Evolutionary conservation across 495 filamentous ascomycete genomes (phyloP).

Genomic region (Penicillium daleae): DNA sequence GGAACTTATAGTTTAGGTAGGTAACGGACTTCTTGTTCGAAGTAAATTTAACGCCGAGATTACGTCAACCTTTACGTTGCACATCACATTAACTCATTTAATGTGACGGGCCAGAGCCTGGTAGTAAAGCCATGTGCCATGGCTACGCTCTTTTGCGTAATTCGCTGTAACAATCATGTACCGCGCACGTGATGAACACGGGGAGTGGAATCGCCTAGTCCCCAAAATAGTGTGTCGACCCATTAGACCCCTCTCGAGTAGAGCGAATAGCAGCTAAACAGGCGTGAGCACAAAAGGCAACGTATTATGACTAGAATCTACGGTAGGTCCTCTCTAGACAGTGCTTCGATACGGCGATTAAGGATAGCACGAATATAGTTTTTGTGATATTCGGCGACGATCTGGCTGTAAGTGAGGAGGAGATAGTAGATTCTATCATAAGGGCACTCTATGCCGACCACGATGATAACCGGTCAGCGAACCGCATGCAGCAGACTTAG

Average conservation of each 20-base stretch:
- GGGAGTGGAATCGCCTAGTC: constrained; percentile 10
- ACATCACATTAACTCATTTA: too few species aligned
- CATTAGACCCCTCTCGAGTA: neutral
- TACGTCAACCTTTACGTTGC: too few species aligned
- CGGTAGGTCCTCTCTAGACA: neutral
- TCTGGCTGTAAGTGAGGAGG: constrained; percentile 2
- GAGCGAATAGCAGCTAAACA: neutral
- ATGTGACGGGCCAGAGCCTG: too few species aligned
- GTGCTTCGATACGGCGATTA: neutral
- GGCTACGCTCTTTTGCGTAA: too few species aligned
- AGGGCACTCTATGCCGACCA: neutral
- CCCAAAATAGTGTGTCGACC: constrained; percentile 3
- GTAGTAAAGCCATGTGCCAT: too few species aligned
- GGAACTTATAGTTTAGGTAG: too few species aligned
- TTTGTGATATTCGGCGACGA: constrained; percentile 4
- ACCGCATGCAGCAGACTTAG: neutral
- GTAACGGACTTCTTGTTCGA: too few species aligned
- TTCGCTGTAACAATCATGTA: too few species aligned
- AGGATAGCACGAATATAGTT: neutral
- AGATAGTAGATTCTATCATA: constrained; percentile 1
- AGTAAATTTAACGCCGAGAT: too few species aligned
- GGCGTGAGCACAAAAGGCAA: neutral
- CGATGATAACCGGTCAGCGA: neutral
- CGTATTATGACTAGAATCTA: constrained; percentile 2
- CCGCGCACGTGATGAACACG: too few species aligned